Evolutionary conservation across 1,284 basidiomycete genomes (phyloP).

Genomic region (Meira nashicola): DNA sequence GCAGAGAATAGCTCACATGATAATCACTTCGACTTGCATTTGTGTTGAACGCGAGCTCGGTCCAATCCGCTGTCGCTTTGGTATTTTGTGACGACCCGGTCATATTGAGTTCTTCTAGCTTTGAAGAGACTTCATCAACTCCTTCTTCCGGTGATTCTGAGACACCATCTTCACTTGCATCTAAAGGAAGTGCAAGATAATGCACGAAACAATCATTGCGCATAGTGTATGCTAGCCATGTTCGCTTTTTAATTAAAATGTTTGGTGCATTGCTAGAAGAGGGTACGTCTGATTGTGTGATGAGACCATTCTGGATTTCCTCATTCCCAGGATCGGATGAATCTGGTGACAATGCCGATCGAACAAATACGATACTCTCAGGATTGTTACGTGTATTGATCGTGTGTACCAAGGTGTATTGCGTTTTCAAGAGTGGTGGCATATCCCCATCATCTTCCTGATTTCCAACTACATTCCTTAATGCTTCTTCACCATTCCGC

Average conservation of each 20-base stretch:
- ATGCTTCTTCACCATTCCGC: slow-evolving; percentile 15
- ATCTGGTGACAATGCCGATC: slow-evolving; percentile 19
- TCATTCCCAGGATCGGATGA: not conserved
- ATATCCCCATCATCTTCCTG: slow-evolving; percentile 20
- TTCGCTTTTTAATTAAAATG: slow-evolving; percentile 2
- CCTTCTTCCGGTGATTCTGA: not conserved
- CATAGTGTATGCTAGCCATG: slow-evolving; percentile 38
- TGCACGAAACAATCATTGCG: slow-evolving; percentile 35
- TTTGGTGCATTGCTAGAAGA: not conserved
- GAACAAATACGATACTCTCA: slow-evolving; percentile 41
- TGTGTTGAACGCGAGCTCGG: slow-evolving; percentile 36
- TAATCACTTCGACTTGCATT: slow-evolving; percentile 33
- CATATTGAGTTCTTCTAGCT: not conserved
- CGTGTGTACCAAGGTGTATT: slow-evolving; percentile 26
- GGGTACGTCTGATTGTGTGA: not conserved
- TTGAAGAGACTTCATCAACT: not conserved
- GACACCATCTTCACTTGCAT: slow-evolving; percentile 12
- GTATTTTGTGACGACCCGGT: not conserved
- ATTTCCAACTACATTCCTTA: not conserved
- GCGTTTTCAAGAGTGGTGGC: slow-evolving; percentile 9
- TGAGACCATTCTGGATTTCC: not conserved
- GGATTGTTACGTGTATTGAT: slow-evolving; percentile 36
- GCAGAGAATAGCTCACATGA: slow-evolving; percentile 44
- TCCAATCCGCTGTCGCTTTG: slow-evolving; percentile 20
- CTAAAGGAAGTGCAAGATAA: slow-evolving; percentile 36